Evolutionary conservation across 371 early-diverging fungal genomes (phyloP), one percentile per base, ranked within the genome.

Genomic region (Circinella umbellata): DNA sequence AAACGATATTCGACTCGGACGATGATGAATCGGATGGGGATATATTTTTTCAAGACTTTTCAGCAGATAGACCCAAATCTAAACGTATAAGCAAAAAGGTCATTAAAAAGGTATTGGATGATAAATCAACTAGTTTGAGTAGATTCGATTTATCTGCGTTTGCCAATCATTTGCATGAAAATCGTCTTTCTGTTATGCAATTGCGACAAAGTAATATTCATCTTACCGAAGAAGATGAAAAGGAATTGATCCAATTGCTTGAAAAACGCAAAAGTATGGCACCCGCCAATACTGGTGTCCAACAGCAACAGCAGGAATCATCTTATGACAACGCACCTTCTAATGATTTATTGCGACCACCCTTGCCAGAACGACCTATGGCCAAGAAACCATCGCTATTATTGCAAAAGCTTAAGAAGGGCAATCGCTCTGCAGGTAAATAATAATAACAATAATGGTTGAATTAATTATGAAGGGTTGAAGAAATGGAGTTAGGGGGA

Each of bases 201-300:
- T 69, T 75, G 27, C 78, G 79, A 34, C 67, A 81, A 36, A 80
- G 77, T 3, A 42, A 42, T 42, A 74, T 81, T 39, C 59, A 74
- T 8, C 67, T 80, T 68, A 80, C 81, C 11, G 76, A 84, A 64
- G 80, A 80, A n/a, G 84, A 84, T 61, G 84, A 84, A 61, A 54
- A 63, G 18, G 81, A 84, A 47, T 60, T 84, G 9, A 72, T 76
- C 8, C 72, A 66, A 11, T 54, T 84, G 14, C 42, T 84, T 37
- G 68, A 73, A 37, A 69, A 69, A 51, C 53, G 73, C 15, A 73
- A 69, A 34, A 73, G 69, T 48, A 68, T 61, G 55, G 69, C 36
- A 27, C n/a, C 57, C 11, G 54, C 35, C 5, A 39, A 1, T 15
- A 11, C 13, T 11, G 66, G 54, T 9, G 37, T 10, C 39, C 14